These are phyloP conservation scores for Skeletonema marinoi DNA, from an alignment of 108 stramenopile genomes.

Conservation along the genomic window DNA sequence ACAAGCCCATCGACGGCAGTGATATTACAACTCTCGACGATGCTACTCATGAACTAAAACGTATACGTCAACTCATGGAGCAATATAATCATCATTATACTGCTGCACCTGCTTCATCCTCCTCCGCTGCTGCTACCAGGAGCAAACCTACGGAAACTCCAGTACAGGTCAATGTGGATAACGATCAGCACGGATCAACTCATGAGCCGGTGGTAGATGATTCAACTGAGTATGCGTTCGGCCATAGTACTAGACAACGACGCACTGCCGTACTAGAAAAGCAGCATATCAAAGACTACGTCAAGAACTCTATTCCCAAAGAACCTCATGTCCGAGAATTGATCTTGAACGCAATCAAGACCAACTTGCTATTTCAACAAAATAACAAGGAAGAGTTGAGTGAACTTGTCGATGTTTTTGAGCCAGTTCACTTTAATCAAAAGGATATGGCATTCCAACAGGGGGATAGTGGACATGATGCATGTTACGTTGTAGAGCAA, in stretches of 20 bases:
- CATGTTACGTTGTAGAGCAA: slow-evolving; percentile 70
- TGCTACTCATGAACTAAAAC: slow-evolving; percentile 26
- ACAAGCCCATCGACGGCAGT: slow-evolving; percentile 24
- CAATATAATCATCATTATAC: not conserved
- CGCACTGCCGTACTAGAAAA: slow-evolving; percentile 29
- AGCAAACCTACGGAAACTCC: not conserved
- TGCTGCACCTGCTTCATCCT: too few relatives aligned
- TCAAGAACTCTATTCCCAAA: slow-evolving; percentile 53
- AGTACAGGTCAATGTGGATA: not conserved
- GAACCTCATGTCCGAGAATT: slow-evolving; percentile 47
- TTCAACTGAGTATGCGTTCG: too few relatives aligned
- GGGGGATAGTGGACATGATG: slow-evolving; percentile 77
- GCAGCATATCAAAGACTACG: slow-evolving; percentile 32
- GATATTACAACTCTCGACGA: slow-evolving; percentile 29
- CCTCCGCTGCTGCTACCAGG: too few relatives aligned
- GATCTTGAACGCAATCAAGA: slow-evolving; percentile 60
- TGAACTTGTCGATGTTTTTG: slow-evolving; percentile 76
- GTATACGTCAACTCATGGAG: slow-evolving; percentile 38
- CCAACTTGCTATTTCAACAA: slow-evolving; percentile 67
- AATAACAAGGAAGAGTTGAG: slow-evolving; percentile 57
- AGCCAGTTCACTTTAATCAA: slow-evolving; percentile 29
- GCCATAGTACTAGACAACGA: not conserved
- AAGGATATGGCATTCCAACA: slow-evolving; percentile 66
- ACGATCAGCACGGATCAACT: too few relatives aligned
- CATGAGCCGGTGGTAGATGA: too few relatives aligned